phyloP scores from a whole-genome alignment of 495 filamentous ascomycete species.

The Neurospora sp. region DNA sequence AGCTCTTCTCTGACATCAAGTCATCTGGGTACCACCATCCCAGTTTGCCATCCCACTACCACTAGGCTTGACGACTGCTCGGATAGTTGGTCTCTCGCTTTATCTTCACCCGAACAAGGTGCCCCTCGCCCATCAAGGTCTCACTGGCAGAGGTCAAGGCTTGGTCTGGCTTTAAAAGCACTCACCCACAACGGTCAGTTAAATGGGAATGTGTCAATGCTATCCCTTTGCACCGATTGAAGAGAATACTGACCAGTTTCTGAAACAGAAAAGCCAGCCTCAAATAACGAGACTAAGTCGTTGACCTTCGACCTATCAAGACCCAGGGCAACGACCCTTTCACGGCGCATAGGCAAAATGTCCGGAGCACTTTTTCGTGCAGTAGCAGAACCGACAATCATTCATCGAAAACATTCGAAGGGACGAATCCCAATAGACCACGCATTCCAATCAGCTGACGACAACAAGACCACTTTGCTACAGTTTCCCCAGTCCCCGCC shows the following conservation, averaged over 20 bases:
- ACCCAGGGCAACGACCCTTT: slow-evolving; percentile 13
- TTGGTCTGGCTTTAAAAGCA: slow-evolving; percentile 35
- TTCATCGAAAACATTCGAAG: slow-evolving; percentile 32
- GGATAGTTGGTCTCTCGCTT: background rate
- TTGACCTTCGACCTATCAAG: background rate
- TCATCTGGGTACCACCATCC: slow-evolving; percentile 3
- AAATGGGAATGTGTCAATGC: background rate
- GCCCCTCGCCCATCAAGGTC: slow-evolving; percentile 22
- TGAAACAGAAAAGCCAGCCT: background rate
- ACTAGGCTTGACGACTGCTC: background rate
- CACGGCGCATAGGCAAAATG: slow-evolving; percentile 25
- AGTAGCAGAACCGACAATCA: slow-evolving; percentile 34
- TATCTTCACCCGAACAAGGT: background rate
- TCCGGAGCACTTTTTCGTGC: slow-evolving; percentile 31
- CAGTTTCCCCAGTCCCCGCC: background rate
- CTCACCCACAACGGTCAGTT: slow-evolving; percentile 34
- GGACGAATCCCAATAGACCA: slow-evolving; percentile 19
- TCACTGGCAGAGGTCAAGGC: slow-evolving; percentile 29
- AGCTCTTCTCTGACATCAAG: slow-evolving; percentile 7
- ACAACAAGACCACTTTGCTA: background rate
- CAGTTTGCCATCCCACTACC: slow-evolving; percentile 1
- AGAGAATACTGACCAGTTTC: background rate
- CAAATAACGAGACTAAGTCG: background rate
- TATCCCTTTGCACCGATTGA: background rate
- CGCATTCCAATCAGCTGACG: slow-evolving; percentile 8